Evolutionary conservation across 371 early-diverging fungal species (phyloP), one percentile per base, ranked within the genome.

Genomic region (Actinomucor elegans): DNA sequence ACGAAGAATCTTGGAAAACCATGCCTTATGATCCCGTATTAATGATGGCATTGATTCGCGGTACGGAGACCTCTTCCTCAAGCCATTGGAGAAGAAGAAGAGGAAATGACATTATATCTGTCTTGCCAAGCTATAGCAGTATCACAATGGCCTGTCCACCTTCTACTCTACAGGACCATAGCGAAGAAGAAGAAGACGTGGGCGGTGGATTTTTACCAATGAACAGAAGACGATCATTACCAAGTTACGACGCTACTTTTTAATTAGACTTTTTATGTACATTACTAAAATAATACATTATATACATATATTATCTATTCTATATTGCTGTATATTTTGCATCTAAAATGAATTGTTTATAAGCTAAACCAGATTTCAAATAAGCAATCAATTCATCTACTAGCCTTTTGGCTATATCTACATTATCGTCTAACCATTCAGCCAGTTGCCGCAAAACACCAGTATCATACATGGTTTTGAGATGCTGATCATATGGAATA

Each of bases 21-120:
- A 24, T 66, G 33, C 66, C 77, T 14, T 77, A 77, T 38, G 62
- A 77, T 41, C 71, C 74, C 9, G 42, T 29, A 3, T 20, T 55
- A 23, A 61, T 61, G 61, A 47, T 61, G 48, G 40, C 41, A 28
- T 38, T 62, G 26, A 50, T 46, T 11, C n/a, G 55, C 29, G 32
- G 40, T 28, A 31, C 47, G 11, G 52, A 52, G 18, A 11, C 51
- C 7, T 23, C 42, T 27, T 26, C n/a, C n/a, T n/a, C n/a, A n/a
- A n/a, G n/a, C 17, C n/a, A 38, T 31, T 40, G 27, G 14, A n/a
- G 41, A 51, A 3, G 31, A 31, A 27, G 28, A 21, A 32, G 51
- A 27, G 2, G 27, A 31, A 40, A 40, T 50, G 32, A 40, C 15
- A 29, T 40, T 31, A 40, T 36, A 31, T 5, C 32, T 23, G n/a